These are phyloP conservation scores for Kwoniella dejecticola DNA, from an alignment of 768 basidiomycete species.

Conservation along the genomic window DNA sequence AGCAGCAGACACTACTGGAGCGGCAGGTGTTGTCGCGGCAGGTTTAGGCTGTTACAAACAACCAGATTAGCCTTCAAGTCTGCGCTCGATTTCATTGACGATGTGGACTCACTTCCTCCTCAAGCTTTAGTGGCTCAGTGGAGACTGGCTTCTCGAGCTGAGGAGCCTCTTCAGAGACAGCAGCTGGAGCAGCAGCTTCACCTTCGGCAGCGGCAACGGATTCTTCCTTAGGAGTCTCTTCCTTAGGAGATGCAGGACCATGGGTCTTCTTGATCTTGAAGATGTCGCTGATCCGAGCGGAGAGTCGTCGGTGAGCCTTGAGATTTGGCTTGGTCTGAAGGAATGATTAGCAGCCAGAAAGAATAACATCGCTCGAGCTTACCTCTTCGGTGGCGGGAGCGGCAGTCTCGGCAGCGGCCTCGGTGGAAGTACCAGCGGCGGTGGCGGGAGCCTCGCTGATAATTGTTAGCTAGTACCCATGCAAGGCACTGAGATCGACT, in stretches of 20 bases:
- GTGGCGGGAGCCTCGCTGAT: conserved; percentile 21
- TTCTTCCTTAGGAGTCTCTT: conserved; percentile 63
- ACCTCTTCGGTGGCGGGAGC: conserved; percentile 56
- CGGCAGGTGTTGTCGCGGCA: conserved; percentile 60
- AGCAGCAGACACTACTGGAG: conserved; percentile 74
- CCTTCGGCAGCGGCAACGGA: conserved; percentile 50
- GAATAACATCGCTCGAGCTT: neutral
- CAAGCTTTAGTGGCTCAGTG: conserved; percentile 75
- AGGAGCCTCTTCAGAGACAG: conserved; percentile 84
- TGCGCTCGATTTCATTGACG: conserved; percentile 48
- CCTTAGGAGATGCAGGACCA: conserved; percentile 29
- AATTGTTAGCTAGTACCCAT: neutral
- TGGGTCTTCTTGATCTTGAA: conserved; percentile 64
- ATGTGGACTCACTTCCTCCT: conserved; percentile 28
- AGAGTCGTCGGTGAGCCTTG: conserved; percentile 81
- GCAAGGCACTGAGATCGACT: neutral
- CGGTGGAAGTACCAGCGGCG: conserved; percentile 17
- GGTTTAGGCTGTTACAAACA: conserved; percentile 13
- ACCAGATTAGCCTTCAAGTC: neutral
- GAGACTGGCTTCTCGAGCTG: conserved; percentile 80
- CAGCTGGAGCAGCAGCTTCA: conserved; percentile 56
- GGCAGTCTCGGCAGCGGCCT: conserved; percentile 55
- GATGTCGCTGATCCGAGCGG: conserved; percentile 76
- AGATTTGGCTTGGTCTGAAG: conserved; percentile 36
- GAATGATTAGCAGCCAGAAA: neutral